Base-by-base conservation (phyloP, 1,284 basidiomycete species). In the Ustilago loliicola region DNA sequence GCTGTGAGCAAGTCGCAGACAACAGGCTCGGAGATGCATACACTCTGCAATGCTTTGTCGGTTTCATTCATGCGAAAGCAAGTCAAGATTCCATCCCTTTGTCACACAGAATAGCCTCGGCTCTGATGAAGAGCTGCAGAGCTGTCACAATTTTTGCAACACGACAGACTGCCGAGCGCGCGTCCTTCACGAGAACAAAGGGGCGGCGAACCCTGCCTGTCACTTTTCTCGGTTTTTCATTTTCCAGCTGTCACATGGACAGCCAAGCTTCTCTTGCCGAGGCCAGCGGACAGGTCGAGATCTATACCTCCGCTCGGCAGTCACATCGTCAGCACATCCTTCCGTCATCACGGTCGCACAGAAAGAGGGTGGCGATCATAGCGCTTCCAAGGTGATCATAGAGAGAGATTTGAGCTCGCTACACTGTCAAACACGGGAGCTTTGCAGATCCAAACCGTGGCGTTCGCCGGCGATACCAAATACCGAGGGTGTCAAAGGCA, bases 201-300 rank as follows among this genome's bases (percentile, higher is more conserved):
- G 54, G 34, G 11, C 11, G 11, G n/a, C 21, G 6, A 21, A 6
- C n/a, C 21, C n/a, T n/a, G 42, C 34, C n/a, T 55, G 34, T 55
- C 32, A 25, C 11, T 38, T 54, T 42, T 15, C 19, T 42, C 23
- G 23, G 17, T 36, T 59, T 36, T 59, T 60, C 48, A 52, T 52
- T 52, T 60, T 59, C 45, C 57, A 48, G 57, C 57, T 59, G 57
- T 59, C 57, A 50, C 36, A 55, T 38, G 53, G 53, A 55, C 23
- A 55, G 34, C 40, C 52, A 23, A 53, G 30, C 30, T 34, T 27
- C 23, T 15, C 47, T 56, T 29, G 38, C 54, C 54, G 54, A 56
- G 54, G 32, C 54, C 54, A 27, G 23, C 34, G 21, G 34, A 27
- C 1, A 56, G 19, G 32, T 45, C 11, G 42, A 40, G 15, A 40